phyloP scores from a whole-genome alignment of 768 basidiomycete genomes.

The Psilocybe tampanensis region DNA sequence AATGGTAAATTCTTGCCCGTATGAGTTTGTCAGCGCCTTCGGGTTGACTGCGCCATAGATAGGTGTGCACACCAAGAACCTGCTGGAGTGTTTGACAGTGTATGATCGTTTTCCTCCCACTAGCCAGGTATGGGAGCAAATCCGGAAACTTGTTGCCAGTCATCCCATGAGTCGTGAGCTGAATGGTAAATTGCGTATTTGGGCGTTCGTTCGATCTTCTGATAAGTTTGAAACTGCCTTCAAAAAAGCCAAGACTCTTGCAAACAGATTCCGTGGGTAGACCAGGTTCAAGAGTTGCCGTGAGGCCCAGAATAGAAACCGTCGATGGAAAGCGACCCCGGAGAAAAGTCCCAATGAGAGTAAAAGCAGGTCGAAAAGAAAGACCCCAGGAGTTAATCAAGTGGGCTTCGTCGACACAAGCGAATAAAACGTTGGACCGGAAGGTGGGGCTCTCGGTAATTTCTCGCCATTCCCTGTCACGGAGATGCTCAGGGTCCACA shows the following conservation, averaged over 20 bases:
- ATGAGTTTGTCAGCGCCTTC: background rate
- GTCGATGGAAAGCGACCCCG: constrained; percentile 6
- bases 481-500: constrained; percentile 23
- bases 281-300: constrained; percentile 8
- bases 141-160: background rate
- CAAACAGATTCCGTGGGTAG: constrained; percentile 5
- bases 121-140: constrained; percentile 11
- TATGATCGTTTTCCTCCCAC: constrained; percentile 8
- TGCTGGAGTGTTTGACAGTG: constrained; percentile 5
- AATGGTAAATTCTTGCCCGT: background rate
- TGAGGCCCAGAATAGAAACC: constrained; percentile 5
- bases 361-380: constrained; percentile 3
- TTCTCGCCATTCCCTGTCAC: constrained; percentile 15
- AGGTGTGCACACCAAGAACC: background rate
- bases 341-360: background rate
- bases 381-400: constrained; percentile 19
- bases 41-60: background rate
- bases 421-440: constrained; percentile 13
- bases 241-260: constrained; percentile 9
- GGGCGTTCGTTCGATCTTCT: constrained; percentile 7
- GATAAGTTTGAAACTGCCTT: constrained; percentile 8
- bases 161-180: background rate
- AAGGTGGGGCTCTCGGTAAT: constrained; percentile 5
- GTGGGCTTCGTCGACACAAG: constrained; percentile 15
- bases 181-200: constrained; percentile 5